Base-by-base conservation (phyloP, 495 filamentous ascomycete genomes). In the Penicillium taxi region DNA sequence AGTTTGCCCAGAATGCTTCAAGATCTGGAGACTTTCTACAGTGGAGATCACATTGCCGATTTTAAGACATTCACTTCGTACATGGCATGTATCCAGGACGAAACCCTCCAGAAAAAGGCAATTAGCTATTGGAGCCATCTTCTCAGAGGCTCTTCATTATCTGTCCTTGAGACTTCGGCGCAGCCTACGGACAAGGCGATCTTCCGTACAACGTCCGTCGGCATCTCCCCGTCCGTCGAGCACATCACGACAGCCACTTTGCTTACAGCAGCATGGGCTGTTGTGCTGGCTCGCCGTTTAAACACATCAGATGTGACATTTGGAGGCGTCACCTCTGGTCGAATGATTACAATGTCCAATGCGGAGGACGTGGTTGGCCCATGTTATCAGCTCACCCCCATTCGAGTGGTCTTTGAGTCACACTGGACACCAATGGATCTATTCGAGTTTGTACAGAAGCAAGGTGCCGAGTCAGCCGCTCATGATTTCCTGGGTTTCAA, bases 191-290 rank as follows among this genome's bases (percentile, higher is more conserved):
- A 66, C 40, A 63, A 63, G 26, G 48, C 48, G 0, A 44, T 53
- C 7, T 65, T 66, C 45, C 54, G 52, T 26, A 59, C 64, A 4
- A 61, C 73, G 26, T 8, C 42, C 2, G 52, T 63, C 13, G 48
- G 62, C n/a, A 64, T 69, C 20, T 62, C 65, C 9, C 36, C 59
- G 1, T 60, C 65, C 0, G 44, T 59, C 2, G 55, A 50, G 26
- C 69, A 73, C 32, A 65, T 75, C 18, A 84, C 80, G 0, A 63
- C 71, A 0, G 74, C 73, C 5, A 74, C 63, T 8, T 45, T 81
- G 0, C 72, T 74, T 4, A 77, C 73, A 0, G 76, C 78, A 0
- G 74, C 78, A 1, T 84, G 80, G 80, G 74, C 78, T 0, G 29
- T 81, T 0, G 52, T 71, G 1, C 64, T 84, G 4, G 69, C 78